These are phyloP conservation scores for Nemania sp. DNA, from an alignment of 2,329 filamentous ascomycete genomes.

Conservation along the genomic window DNA sequence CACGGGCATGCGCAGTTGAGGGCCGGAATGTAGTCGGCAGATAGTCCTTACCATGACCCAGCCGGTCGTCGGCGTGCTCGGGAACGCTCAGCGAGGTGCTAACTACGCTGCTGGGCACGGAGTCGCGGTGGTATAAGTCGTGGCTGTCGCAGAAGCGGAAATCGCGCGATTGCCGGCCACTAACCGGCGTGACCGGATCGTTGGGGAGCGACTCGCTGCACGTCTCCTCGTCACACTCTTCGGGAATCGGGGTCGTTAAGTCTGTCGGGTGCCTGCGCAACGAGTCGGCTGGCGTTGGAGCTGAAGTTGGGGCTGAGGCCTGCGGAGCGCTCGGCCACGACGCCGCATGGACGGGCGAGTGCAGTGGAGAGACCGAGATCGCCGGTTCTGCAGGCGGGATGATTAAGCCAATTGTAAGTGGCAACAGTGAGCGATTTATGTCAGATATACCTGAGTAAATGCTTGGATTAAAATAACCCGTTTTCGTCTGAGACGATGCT, in stretches of 20 bases:
- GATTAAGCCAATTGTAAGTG: constrained; percentile 17
- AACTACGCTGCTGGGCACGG: constrained; percentile 29
- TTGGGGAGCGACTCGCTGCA: constrained; percentile 59
- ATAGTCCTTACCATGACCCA: constrained; percentile 28
- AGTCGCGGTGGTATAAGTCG: constrained; percentile 39
- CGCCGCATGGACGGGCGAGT: constrained; percentile 31
- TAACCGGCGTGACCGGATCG: constrained; percentile 65
- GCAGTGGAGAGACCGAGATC: constrained; percentile 27
- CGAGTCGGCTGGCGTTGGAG: constrained; percentile 53
- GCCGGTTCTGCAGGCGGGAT: constrained; percentile 25
- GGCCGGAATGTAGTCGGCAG: constrained; percentile 13
- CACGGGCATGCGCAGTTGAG: constrained; percentile 16
- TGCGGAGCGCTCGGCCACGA: constrained; percentile 33
- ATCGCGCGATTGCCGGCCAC: constrained; percentile 59
- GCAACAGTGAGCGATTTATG: constrained; percentile 16
- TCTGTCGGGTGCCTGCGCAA: constrained; percentile 56
- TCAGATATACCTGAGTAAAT: constrained; percentile 24
- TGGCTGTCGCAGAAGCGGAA: constrained; percentile 51
- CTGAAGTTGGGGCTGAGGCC: constrained; percentile 41
- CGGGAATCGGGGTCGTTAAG: constrained; percentile 56
- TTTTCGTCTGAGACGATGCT: constrained; percentile 14
- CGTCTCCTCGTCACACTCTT: constrained; percentile 61
- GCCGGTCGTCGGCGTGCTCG: constrained; percentile 28
- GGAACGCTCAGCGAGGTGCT: constrained; percentile 26
- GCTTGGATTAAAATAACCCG: too few species aligned